Evolutionary conservation across 306 rosid species (phyloP), one percentile per base, ranked within the genome.

Genomic region (Fagus crenata): DNA sequence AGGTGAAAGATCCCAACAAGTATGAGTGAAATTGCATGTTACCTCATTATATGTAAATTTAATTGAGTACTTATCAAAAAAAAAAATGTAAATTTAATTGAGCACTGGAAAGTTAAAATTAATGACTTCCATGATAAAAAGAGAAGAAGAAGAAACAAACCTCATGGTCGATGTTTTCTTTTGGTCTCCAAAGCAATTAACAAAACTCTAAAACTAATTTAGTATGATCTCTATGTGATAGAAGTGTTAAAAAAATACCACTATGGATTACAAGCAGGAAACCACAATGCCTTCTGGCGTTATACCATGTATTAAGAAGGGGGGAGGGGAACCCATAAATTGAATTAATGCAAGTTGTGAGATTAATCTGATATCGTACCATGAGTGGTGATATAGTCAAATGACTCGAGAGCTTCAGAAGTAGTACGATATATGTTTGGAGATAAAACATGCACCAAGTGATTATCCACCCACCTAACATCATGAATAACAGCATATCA

Each of bases 401-500:
- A 95, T 54, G 97, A 90, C 67, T 92, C 97, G 18, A 95, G 86
- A 72, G 97, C 96, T 84, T 92, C 96, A 0, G 89, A 81, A 84
- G 77, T 84, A 84, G 85, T 83, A 75, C 97, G 87, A 84, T 95
- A 95, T 74, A 92, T 88, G 79, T 95, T 95, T 59, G 96, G 99
- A 1, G 99, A 89, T 72, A 95, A 80, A 81, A 92, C 83, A 85
- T 95, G 99, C 72, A 90, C 99, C 85, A 95, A 86, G 85, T 87
- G 97, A 85, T 89, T 67, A 67, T 95, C 97, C 87, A 95, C 99
- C 97, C 99, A 95, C 87, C 99, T 95, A 46, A 75, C 73, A 85
- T 43, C 65, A 81, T 60, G 76, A 42, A 56, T 37, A 85, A 71
- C 49, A 80, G 11, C 59, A 78, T 46, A 14, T 3, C 40, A 59